Evolutionary conservation across 495 filamentous ascomycete genomes (phyloP).

Genomic region (Extremus antarcticus): DNA sequence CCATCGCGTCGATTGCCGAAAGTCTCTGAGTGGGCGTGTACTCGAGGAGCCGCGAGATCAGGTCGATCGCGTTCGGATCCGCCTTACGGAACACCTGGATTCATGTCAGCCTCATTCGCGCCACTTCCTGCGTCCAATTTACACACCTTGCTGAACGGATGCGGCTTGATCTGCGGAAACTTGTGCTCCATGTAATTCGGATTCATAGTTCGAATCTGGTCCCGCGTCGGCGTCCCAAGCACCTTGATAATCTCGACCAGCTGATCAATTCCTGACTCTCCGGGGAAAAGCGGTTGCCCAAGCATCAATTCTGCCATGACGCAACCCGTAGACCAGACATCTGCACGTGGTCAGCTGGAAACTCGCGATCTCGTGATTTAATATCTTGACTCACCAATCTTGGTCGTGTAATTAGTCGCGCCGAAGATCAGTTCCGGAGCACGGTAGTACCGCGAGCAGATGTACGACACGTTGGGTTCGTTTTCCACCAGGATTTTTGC

Average conservation of each 20-base stretch:
- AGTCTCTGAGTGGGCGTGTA: slow-evolving; percentile 95
- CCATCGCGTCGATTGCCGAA: slow-evolving; percentile 91
- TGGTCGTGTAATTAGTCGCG: slow-evolving; percentile 98
- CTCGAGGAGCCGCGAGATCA: slow-evolving; percentile 87
- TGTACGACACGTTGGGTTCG: slow-evolving; percentile 98
- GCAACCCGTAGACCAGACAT: slow-evolving; percentile 98
- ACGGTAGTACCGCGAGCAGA: slow-evolving; percentile 97
- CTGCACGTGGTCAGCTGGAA: slow-evolving; percentile 35
- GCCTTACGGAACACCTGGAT: slow-evolving; percentile 86
- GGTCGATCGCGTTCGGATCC: slow-evolving; percentile 79
- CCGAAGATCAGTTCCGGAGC: slow-evolving; percentile 98
- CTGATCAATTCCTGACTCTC: slow-evolving; percentile 97
- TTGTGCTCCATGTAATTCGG: slow-evolving; percentile 99
- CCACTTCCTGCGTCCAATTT: background rate
- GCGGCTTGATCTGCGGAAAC: slow-evolving; percentile 99
- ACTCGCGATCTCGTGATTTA: background rate
- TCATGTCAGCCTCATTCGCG: slow-evolving; percentile 3
- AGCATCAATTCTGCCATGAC: slow-evolving; percentile 99
- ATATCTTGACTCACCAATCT: slow-evolving; percentile 74
- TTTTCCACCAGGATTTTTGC: slow-evolving; percentile 98
- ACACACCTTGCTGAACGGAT: slow-evolving; percentile 87
- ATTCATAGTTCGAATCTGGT: slow-evolving; percentile 99
- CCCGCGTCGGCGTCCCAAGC: slow-evolving; percentile 89
- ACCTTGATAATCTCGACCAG: slow-evolving; percentile 99
- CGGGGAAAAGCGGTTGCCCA: slow-evolving; percentile 96